Conservation (phyloP, 257 asterid species). For the Solanum pennellii region DNA sequence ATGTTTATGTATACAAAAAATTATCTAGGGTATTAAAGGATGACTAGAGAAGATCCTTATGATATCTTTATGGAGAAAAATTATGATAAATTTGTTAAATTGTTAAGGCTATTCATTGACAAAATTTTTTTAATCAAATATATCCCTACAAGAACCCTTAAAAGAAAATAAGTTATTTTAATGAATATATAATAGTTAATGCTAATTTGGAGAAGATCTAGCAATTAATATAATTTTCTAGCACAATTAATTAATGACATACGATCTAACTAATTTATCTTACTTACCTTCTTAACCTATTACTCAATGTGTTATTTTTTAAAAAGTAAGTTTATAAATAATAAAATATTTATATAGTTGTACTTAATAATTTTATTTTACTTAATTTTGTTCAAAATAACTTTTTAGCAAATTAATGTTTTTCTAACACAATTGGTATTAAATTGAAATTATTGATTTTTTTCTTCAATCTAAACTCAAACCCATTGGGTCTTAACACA, state of each 20-base stretch:
- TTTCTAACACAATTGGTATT: not conserved
- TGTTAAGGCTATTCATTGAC: not conserved
- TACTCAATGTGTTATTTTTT: no score
- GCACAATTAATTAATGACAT: not conserved
- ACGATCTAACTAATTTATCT: not conserved
- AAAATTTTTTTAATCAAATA: no score
- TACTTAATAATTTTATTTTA: no score
- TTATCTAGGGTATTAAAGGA: not conserved
- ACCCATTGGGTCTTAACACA: no score
- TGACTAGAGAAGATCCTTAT: not conserved
- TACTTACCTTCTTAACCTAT: not conserved
- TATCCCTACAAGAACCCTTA: not conserved
- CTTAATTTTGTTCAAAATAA: no score
- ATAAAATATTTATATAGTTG: not conserved
- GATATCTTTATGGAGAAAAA: not conserved
- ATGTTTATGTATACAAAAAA: not conserved
- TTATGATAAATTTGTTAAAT: no score
- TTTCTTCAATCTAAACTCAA: not conserved
- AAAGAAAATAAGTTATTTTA: no score
- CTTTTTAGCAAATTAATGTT: not conserved
- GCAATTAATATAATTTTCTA: not conserved
- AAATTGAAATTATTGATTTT: not conserved
- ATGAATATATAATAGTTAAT: not conserved
- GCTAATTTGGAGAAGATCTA: not conserved
- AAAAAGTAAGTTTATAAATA: not conserved